Conservation (phyloP, 257 asterid genomes). For the Galeopsis tetrahit region DNA sequence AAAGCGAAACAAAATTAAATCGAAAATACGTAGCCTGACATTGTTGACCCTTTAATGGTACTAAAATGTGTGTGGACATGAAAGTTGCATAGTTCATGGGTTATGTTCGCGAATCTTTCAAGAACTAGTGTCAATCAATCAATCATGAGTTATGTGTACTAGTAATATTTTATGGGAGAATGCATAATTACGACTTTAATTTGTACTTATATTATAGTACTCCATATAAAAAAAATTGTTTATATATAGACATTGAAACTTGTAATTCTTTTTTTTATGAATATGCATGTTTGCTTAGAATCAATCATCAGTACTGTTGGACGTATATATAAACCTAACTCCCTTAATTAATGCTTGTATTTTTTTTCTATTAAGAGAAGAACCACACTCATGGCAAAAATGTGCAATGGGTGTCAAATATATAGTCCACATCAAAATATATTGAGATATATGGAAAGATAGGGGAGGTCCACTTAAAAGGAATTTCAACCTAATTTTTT, state of each 20-base stretch:
- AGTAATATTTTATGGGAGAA: neutral
- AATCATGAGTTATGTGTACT: neutral
- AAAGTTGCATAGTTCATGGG: constrained; percentile 3
- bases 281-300: neutral
- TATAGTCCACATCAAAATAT: constrained; percentile 19
- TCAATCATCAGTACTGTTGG: neutral
- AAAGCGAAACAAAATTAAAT: constrained; percentile 7
- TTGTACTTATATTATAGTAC: constrained; percentile 8
- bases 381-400: too few species aligned
- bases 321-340: too few species aligned
- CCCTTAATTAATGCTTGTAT: too few species aligned
- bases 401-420: neutral
- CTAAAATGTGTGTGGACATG: constrained; percentile 5
- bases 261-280: neutral
- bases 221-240: neutral
- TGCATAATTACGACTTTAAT: neutral
- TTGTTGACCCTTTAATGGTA: constrained; percentile 22
- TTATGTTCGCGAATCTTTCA: constrained; percentile 7
- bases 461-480: constrained; percentile 15
- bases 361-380: too few species aligned
- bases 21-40: constrained; percentile 29
- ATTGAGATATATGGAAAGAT: constrained; percentile 1
- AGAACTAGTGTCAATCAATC: constrained; percentile 27
- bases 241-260: constrained; percentile 6
- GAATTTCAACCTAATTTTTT: constrained; percentile 18